A percentile compares a stretch with the other conserved stretches of the same genome.
Evolutionary conservation across 352 stramenopile genomes (phyloP).

Genomic region (Phytophthora palmivora): DNA sequence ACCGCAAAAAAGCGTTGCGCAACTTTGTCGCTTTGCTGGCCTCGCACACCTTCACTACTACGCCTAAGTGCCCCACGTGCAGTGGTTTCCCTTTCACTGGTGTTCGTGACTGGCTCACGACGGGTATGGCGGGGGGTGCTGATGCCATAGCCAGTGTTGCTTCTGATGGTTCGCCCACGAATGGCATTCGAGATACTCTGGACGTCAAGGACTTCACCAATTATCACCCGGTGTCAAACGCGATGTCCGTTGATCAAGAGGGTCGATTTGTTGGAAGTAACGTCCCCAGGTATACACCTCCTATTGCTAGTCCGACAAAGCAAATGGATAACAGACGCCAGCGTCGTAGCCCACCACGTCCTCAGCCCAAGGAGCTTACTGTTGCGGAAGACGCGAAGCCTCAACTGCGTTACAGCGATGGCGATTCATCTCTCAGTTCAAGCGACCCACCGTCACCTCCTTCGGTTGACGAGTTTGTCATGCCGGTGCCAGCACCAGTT

Average conservation of each 20-base stretch:
- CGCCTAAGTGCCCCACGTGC: constrained; percentile 84
- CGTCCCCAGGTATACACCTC: constrained; percentile 18
- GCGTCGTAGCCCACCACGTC: constrained; percentile 9
- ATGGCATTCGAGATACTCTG: constrained; percentile 70
- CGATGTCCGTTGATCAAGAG: constrained; percentile 69
- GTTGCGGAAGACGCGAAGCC: constrained; percentile 33
- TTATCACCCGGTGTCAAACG: constrained; percentile 54
- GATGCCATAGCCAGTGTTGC: constrained; percentile 1
- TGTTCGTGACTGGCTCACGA: constrained; percentile 82
- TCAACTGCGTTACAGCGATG: constrained; percentile 32
- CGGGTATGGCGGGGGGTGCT: constrained; percentile 29
- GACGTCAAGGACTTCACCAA: constrained; percentile 82
- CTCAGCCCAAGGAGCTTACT: constrained; percentile 19
- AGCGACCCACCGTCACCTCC: constrained; percentile 37
- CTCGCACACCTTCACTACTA: constrained; percentile 83
- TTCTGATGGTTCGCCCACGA: constrained; percentile 26
- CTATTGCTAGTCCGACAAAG: constrained; percentile 20
- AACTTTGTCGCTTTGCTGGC: constrained; percentile 76
- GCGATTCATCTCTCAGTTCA: constrained; percentile 34
- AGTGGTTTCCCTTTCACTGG: constrained; percentile 74
- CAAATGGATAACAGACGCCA: constrained; percentile 11
- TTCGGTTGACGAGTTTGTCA: constrained; percentile 37
- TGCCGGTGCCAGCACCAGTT: constrained; percentile 25
- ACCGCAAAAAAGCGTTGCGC: constrained; percentile 78
- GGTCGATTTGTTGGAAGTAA: constrained; percentile 58